Base-by-base conservation (phyloP, 2,329 filamentous ascomycete genomes). In the Lanzia echinophila region DNA sequence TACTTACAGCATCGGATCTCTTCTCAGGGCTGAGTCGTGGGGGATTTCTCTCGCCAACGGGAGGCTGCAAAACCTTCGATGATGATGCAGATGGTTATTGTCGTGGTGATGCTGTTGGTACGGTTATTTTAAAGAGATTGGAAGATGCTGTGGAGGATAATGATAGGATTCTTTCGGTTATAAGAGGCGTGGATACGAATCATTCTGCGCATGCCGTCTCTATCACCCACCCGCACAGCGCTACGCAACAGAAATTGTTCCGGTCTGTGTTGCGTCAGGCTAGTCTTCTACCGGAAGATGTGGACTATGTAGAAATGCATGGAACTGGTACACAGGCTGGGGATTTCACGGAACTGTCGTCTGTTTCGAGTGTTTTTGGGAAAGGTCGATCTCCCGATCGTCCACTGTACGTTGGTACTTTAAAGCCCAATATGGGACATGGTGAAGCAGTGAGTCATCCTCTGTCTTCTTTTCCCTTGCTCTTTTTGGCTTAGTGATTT, bases 71-170 rank as follows among this genome's bases (percentile, higher is more conserved):
- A 55, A 76, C 77, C 1, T 84, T 81, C 58, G 82, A 86, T 58
- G 63, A 72, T n/a, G 71, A 74, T 1, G 83, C 81, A 17, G 78
- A 82, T 56, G 84, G 84, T 0, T 87, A 87, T 61, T 81, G 78
- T 0, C 73, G 82, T 38, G 83, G 82, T 1, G 84, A 87, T 61
- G 83, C 82, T 1, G 72, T 81, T 19, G 81, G 74, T 0, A 73
- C 79, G 11, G 65, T 87, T 1, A 62, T 86, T 3, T 62, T 87
- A 42, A 86, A 86, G 66, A 73, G 74, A 1, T 68, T 86, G 4
- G 69, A 70, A 12, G 66, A 71, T 45, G 75, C 75, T 1, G 36
- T 76, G 5, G 61, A 62, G 19, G 72, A 75, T 41, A 66, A 68
- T 3, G 71, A 78, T 58, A 64, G 64, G 0, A 72, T 78, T 31